phyloP scores from a whole-genome alignment of 1,139 yeast species.

The Wickerhamiella pararugosa region DNA sequence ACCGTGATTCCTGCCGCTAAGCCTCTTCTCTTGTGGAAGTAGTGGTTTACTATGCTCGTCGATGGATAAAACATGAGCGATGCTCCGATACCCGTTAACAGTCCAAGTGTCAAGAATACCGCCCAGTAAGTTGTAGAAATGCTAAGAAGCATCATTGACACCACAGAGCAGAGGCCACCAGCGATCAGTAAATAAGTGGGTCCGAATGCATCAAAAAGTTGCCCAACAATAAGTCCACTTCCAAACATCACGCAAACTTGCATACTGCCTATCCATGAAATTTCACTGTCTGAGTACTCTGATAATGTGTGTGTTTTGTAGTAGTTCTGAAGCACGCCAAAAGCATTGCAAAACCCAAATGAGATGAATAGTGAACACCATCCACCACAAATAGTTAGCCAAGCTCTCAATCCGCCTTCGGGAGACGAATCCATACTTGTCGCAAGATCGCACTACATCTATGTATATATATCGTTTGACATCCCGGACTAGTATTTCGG shows the following conservation, averaged over 20 bases:
- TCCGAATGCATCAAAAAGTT: not conserved
- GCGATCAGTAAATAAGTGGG: not conserved
- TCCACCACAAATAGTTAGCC: constrained; percentile 45
- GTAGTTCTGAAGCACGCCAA: constrained; percentile 50
- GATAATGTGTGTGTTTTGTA: constrained; percentile 35
- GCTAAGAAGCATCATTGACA: not conserved
- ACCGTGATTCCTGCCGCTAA: not conserved
- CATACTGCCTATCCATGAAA: constrained; percentile 43
- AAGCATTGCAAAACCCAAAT: constrained; percentile 43
- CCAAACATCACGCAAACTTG: not conserved
- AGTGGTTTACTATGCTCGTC: not conserved
- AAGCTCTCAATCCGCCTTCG: constrained; percentile 45
- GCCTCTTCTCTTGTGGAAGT: not conserved
- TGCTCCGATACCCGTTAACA: not conserved
- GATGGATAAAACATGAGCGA: not conserved
- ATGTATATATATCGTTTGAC: too few species aligned
- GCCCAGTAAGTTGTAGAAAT: not conserved
- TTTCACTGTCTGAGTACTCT: constrained; percentile 29
- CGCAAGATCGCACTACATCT: too few species aligned
- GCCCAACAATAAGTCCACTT: not conserved
- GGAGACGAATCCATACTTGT: constrained; percentile 28
- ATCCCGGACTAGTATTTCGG: too few species aligned
- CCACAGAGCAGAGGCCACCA: not conserved
- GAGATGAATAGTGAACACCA: constrained; percentile 40
- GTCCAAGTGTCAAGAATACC: not conserved